Conservation (phyloP, 108 stramenopile species). For the Skeletonema marinoi region DNA sequence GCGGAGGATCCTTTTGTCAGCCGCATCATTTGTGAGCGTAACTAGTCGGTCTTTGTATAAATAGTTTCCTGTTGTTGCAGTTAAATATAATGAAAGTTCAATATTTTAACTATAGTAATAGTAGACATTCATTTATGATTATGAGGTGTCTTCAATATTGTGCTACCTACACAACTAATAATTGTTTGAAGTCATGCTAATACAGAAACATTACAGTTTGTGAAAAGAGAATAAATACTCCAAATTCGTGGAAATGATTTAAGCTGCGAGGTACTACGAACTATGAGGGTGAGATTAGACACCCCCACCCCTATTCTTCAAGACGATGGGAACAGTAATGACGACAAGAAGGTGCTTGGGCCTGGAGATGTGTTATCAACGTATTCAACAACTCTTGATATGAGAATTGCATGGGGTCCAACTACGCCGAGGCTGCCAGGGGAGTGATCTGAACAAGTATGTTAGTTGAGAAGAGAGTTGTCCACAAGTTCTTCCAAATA, state of each 20-base stretch:
- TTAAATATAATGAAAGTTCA: no score
- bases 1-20: not conserved
- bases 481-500: no score
- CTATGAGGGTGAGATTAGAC: not conserved
- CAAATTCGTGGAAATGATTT: no score
- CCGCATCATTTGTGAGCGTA: not conserved
- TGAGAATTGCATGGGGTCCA: not conserved
- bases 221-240: no score
- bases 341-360: not conserved
- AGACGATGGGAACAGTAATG: not conserved
- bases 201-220: no score
- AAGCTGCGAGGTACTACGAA: conserved; percentile 11
- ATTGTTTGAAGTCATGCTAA: no score
- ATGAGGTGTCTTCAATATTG: no score
- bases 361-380: not conserved
- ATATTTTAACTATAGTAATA: no score
- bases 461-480: no score
- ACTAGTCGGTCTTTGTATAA: not conserved
- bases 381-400: not conserved
- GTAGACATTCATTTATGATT: no score
- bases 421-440: not conserved
- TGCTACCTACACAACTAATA: no score
- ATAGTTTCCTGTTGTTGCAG: no score
- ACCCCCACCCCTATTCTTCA: not conserved
- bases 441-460: not conserved